phyloP scores from a whole-genome alignment of 1,284 basidiomycete species.

The Neonothopanus nambi region DNA sequence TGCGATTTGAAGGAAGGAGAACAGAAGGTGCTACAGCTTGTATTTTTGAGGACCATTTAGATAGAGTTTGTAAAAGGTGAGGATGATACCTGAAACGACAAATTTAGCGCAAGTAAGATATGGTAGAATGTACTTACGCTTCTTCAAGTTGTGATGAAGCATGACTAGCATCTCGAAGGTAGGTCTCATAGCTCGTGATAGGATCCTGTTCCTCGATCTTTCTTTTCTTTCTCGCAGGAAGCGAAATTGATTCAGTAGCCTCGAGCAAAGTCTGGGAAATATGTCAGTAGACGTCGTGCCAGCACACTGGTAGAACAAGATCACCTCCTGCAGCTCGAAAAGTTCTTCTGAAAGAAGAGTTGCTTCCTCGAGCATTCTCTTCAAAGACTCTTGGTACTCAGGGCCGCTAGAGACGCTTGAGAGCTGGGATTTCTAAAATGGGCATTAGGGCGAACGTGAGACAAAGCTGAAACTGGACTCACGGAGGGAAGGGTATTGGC shows the following conservation, averaged over 20 bases:
- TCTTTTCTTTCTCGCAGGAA: conserved; percentile 62
- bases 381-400: conserved; percentile 39
- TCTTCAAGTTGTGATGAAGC: conserved; percentile 54
- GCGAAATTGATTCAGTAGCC: conserved; percentile 46
- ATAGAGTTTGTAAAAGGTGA: conserved; percentile 71
- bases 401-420: conserved; percentile 28
- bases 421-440: conserved; percentile 37
- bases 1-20: conserved; percentile 68
- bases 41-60: conserved; percentile 93
- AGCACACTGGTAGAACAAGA: neutral
- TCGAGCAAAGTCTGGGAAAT: conserved; percentile 43
- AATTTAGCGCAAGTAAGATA: conserved; percentile 2
- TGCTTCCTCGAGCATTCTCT: conserved; percentile 60
- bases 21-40: conserved; percentile 83
- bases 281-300: conserved; percentile 8
- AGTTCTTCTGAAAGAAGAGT: conserved; percentile 63
- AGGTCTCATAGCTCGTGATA: conserved; percentile 36
- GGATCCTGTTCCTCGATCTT: conserved; percentile 38
- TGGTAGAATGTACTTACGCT: conserved; percentile 40
- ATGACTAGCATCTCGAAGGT: conserved; percentile 45
- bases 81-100: conserved; percentile 56
- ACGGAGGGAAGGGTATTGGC: conserved; percentile 64
- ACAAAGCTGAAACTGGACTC: conserved; percentile 24
- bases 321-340: conserved; percentile 66
- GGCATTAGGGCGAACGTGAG: conserved; percentile 11